These are phyloP conservation scores for Monilinia vaccinii-corymbosi DNA, from an alignment of 2,329 filamentous ascomycete genomes.

Conservation along the genomic window DNA sequence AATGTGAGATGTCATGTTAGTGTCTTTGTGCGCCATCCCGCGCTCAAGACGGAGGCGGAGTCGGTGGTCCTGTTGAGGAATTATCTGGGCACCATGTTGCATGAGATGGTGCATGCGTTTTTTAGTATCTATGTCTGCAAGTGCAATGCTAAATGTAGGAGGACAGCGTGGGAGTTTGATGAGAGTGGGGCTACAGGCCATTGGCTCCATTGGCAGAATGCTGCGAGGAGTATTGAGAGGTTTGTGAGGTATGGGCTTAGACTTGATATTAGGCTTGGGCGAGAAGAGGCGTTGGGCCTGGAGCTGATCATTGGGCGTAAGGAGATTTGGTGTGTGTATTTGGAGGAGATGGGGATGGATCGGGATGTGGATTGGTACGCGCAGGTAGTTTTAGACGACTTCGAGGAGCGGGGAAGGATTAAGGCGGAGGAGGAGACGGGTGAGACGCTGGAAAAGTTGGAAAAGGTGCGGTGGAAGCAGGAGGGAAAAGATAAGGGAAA, in stretches of 20 bases:
- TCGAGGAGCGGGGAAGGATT: not conserved
- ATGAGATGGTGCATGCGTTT: constrained; percentile 9
- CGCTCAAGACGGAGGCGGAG: not conserved
- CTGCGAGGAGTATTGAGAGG: not conserved
- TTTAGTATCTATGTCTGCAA: constrained; percentile 11
- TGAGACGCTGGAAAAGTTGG: not conserved
- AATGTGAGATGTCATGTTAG: not conserved
- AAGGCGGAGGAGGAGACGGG: not conserved
- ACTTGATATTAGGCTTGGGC: constrained; percentile 1
- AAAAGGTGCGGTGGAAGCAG: not conserved
- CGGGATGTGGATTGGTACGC: constrained; percentile 4
- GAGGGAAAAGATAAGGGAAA: not conserved
- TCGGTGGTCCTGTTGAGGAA: not conserved
- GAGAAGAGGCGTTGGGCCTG: constrained; percentile 3
- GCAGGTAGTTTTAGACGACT: not conserved
- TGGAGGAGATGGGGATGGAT: not conserved
- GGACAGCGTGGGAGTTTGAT: not conserved
- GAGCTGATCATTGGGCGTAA: not conserved
- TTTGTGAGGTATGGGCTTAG: not conserved
- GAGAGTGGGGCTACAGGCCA: constrained; percentile 2
- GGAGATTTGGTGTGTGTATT: constrained; percentile 5
- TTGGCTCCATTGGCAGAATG: not conserved
- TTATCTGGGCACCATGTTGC: constrained; percentile 7
- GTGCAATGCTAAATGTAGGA: not conserved
- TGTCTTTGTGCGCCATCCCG: not conserved